phyloP scores from a whole-genome alignment of 352 stramenopile genomes.

The Phytopythium mirpurense region DNA sequence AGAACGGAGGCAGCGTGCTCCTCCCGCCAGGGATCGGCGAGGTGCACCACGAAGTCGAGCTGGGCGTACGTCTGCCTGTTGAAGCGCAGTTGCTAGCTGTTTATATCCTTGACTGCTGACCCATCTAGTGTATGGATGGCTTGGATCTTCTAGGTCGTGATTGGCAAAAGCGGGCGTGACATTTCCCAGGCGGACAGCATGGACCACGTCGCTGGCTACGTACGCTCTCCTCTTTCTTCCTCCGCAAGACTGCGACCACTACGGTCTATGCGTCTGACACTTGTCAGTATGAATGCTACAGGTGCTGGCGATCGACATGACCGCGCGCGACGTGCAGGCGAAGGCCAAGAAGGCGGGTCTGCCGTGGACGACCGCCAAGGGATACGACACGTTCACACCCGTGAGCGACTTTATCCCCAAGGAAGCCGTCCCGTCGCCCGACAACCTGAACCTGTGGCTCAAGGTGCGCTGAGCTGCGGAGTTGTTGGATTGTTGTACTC shows the following conservation, averaged over 20 bases:
- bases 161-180: constrained; percentile 57
- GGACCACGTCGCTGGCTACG: constrained; percentile 65
- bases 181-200: constrained; percentile 58
- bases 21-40: constrained; percentile 62
- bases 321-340: constrained; percentile 64
- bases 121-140: too few relatives aligned
- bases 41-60: constrained; percentile 83
- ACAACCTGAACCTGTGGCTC: constrained; percentile 77
- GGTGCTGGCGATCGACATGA: constrained; percentile 81
- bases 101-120: too few relatives aligned
- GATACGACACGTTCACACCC: constrained; percentile 77
- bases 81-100: too few relatives aligned
- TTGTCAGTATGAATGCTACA: too few relatives aligned
- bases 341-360: constrained; percentile 73
- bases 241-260: too few relatives aligned
- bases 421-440: constrained; percentile 41
- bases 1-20: constrained; percentile 50
- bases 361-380: constrained; percentile 74
- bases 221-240: constrained; percentile 11
- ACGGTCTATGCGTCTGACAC: too few relatives aligned
- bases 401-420: constrained; percentile 82
- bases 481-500: too few relatives aligned
- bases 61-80: constrained; percentile 40
- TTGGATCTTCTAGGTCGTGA: constrained; percentile 64
- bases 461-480: constrained; percentile 17